phyloP scores from a whole-genome alignment of 2,329 filamentous ascomycete genomes.

The Keithomyces neogunnii region DNA sequence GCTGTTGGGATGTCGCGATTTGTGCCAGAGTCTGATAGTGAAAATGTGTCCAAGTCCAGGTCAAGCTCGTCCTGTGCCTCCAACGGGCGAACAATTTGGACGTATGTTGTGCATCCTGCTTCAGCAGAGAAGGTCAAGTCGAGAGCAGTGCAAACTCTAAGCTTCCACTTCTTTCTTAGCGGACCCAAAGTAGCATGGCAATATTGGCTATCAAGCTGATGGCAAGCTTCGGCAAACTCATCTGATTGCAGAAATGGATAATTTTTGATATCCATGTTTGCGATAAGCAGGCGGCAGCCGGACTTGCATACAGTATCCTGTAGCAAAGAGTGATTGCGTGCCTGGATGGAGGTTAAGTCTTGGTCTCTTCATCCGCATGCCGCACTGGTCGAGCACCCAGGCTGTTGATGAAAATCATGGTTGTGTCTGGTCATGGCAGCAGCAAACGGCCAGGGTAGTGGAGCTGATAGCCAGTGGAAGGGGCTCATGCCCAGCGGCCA shows the following conservation, averaged over 20 bases:
- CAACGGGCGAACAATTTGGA: conserved; percentile 49
- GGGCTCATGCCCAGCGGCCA: too few species aligned
- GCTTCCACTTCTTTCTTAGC: conserved; percentile 44
- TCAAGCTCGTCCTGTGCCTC: conserved; percentile 38
- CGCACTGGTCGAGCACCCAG: too few species aligned
- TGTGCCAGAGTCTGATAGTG: conserved; percentile 24
- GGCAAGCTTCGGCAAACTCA: conserved; percentile 59
- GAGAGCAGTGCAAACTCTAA: conserved; percentile 43
- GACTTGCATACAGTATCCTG: too few species aligned
- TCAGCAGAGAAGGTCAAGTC: conserved; percentile 33
- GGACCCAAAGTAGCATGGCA: conserved; percentile 48
- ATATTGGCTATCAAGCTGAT: conserved; percentile 51
- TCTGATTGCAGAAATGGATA: conserved; percentile 54
- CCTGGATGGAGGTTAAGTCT: too few species aligned
- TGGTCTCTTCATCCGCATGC: too few species aligned
- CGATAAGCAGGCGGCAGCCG: too few species aligned
- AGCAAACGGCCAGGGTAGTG: too few species aligned
- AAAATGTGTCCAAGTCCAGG: conserved; percentile 35
- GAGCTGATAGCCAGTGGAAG: too few species aligned
- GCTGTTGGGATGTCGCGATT: conserved; percentile 15
- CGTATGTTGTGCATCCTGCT: conserved; percentile 40
- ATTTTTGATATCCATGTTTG: conserved; percentile 32
- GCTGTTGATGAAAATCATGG: too few species aligned
- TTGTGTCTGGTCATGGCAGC: too few species aligned
- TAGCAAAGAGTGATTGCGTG: too few species aligned